Evolutionary conservation across 2,329 filamentous ascomycete species (phyloP).

Genomic region (Aspergillus japonicus): DNA sequence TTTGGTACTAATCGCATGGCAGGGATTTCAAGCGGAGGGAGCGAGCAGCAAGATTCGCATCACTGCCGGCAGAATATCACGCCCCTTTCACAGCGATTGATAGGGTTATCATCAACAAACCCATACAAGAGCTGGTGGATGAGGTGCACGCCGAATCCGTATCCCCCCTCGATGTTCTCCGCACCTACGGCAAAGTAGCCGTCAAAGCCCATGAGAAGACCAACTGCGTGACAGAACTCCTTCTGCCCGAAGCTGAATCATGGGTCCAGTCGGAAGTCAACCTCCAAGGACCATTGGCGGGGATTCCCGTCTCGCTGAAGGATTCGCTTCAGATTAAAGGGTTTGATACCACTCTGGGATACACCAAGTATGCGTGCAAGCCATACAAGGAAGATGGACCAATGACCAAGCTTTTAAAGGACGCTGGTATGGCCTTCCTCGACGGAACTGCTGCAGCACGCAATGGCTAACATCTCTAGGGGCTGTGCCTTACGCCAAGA

Average conservation of each 20-base stretch:
- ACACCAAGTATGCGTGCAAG: constrained; percentile 70
- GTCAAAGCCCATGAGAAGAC: constrained; percentile 80
- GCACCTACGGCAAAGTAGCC: constrained; percentile 82
- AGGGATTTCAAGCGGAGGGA: constrained; percentile 80
- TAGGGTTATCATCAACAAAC: constrained; percentile 64
- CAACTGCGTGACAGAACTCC: constrained; percentile 85
- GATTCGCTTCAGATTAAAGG: constrained; percentile 74
- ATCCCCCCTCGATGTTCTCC: constrained; percentile 71
- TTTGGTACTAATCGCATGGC: constrained; percentile 13
- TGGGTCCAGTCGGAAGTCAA: constrained; percentile 68
- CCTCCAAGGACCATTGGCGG: constrained; percentile 76
- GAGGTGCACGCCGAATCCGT: constrained; percentile 70
- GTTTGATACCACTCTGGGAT: constrained; percentile 80
- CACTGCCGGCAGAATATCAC: constrained; percentile 65
- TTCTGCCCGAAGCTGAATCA: constrained; percentile 73
- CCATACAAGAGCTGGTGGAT: constrained; percentile 75
- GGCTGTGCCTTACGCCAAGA: constrained; percentile 90
- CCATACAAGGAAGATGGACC: constrained; percentile 66
- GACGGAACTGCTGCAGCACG: neutral
- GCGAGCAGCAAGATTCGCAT: constrained; percentile 66
- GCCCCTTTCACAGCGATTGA: constrained; percentile 64
- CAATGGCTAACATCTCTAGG: constrained; percentile 43
- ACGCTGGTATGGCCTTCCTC: constrained; percentile 56
- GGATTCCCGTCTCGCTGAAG: constrained; percentile 83
- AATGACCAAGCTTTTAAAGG: constrained; percentile 74